Percentiles rank a stretch among this genome's conserved stretches.
phyloP scores from a whole-genome alignment of 2,329 filamentous ascomycete genomes.

The Apiospora aurea region DNA sequence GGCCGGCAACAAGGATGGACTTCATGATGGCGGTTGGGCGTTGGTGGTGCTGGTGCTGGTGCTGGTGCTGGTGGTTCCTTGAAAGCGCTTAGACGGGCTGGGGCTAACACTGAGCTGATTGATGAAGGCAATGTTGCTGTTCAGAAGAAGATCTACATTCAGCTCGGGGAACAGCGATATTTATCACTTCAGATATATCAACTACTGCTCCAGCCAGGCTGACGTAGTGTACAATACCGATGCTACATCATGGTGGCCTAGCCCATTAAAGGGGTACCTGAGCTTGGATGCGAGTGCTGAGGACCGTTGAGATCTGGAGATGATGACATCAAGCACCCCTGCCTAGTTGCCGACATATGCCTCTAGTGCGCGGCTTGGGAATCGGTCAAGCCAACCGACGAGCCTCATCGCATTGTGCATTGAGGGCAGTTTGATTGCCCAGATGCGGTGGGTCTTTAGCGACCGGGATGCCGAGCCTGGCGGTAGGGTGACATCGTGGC shows the following conservation, averaged over 20 bases:
- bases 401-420: slow-evolving; percentile 20
- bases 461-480: slow-evolving; percentile 2
- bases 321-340: slow-evolving; percentile 13
- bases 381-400: background rate
- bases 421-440: slow-evolving; percentile 16
- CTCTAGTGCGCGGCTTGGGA: background rate
- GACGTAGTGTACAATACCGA: slow-evolving; percentile 6
- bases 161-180: slow-evolving; percentile 2
- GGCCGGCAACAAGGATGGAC: slow-evolving; percentile 4
- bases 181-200: background rate
- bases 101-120: slow-evolving; percentile 3
- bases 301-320: slow-evolving; percentile 14
- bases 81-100: background rate
- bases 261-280: background rate
- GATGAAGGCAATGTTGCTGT: background rate
- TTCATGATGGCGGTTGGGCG: slow-evolving; percentile 15
- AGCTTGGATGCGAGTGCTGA: background rate
- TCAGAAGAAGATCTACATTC: slow-evolving; percentile 1
- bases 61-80: background rate
- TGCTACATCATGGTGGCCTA: background rate
- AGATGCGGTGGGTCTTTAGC: background rate
- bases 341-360: background rate
- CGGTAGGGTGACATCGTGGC: slow-evolving; percentile 13
- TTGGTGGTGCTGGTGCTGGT: background rate
- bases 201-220: background rate